Conservation (phyloP, 2,329 filamentous ascomycete species). For the Teratosphaeria gauchensis region DNA sequence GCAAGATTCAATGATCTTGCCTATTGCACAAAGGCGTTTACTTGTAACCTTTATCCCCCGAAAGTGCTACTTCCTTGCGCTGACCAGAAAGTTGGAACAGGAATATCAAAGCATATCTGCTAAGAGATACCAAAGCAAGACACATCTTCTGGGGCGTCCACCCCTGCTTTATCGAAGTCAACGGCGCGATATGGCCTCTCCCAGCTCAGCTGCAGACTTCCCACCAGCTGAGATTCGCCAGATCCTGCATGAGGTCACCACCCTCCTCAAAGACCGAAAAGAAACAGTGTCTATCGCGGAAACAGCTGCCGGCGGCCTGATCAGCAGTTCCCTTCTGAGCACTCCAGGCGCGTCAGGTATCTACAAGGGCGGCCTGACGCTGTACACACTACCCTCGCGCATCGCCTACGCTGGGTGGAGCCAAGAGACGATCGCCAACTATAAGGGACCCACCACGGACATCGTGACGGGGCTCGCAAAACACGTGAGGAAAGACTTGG, state of each 20-base stretch:
- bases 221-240: conserved; percentile 33
- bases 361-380: conserved; percentile 54
- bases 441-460: conserved; percentile 50
- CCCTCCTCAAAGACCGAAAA: conserved; percentile 44
- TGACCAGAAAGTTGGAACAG: background rate
- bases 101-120: background rate
- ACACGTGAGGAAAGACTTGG: conserved; percentile 46
- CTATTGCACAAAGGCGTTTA: background rate
- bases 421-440: conserved; percentile 39
- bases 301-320: conserved; percentile 54
- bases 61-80: background rate
- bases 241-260: conserved; percentile 41
- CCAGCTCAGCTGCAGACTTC: conserved; percentile 19
- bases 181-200: background rate
- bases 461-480: conserved; percentile 49
- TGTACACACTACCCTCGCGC: conserved; percentile 51
- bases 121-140: background rate
- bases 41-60: background rate
- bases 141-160: background rate
- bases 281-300: conserved; percentile 54
- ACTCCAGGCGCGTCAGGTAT: conserved; percentile 48
- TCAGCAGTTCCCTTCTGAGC: conserved; percentile 49
- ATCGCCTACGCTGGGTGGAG: conserved; percentile 54
- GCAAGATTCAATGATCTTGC: background rate
- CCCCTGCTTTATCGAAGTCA: background rate